Percentiles rank a stretch among this genome's conserved stretches.
These are phyloP conservation scores for Cadophora sp. DNA, from an alignment of 2,329 filamentous ascomycete species.

Conservation along the genomic window DNA sequence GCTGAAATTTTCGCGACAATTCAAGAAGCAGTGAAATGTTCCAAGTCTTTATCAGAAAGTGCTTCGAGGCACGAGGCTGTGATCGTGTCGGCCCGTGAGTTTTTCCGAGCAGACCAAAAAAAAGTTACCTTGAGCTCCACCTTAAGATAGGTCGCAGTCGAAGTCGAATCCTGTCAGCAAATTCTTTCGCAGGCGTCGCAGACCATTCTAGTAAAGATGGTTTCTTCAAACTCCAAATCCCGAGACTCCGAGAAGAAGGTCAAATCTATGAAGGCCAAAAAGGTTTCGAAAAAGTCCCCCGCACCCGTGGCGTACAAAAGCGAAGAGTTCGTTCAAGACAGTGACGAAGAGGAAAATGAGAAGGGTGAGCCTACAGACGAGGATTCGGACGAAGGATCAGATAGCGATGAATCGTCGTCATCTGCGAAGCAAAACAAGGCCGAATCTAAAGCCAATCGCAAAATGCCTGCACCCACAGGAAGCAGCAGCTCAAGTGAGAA, in stretches of 20 bases:
- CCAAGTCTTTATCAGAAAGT: not conserved
- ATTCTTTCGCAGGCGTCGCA: slow-evolving; percentile 7
- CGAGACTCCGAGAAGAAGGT: slow-evolving; percentile 33
- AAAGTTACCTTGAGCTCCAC: slow-evolving; percentile 28
- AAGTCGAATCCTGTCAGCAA: not conserved
- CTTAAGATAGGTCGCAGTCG: not conserved
- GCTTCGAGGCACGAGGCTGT: not conserved
- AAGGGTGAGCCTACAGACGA: slow-evolving; percentile 12
- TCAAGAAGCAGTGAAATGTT: not conserved
- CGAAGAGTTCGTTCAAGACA: slow-evolving; percentile 41
- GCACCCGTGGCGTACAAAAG: slow-evolving; percentile 36
- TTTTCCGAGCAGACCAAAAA: slow-evolving; percentile 30
- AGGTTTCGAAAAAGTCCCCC: slow-evolving; percentile 18
- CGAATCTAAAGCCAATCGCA: slow-evolving; percentile 37
- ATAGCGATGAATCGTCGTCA: slow-evolving; percentile 37
- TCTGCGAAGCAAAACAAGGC: slow-evolving; percentile 28
- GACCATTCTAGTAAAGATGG: slow-evolving; percentile 10
- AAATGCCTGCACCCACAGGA: slow-evolving; percentile 29
- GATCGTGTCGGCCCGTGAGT: slow-evolving; percentile 23
- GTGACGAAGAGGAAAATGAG: slow-evolving; percentile 33
- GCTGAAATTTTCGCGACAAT: slow-evolving; percentile 5
- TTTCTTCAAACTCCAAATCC: slow-evolving; percentile 33
- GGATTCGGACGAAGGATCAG: slow-evolving; percentile 30
- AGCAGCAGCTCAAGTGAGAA: slow-evolving; percentile 40
- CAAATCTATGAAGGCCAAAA: slow-evolving; percentile 28